Percentiles rank a stretch among this genome's conserved stretches.
phyloP scores from a whole-genome alignment of 75 land plant genomes.

The Cryptomeria japonica region DNA sequence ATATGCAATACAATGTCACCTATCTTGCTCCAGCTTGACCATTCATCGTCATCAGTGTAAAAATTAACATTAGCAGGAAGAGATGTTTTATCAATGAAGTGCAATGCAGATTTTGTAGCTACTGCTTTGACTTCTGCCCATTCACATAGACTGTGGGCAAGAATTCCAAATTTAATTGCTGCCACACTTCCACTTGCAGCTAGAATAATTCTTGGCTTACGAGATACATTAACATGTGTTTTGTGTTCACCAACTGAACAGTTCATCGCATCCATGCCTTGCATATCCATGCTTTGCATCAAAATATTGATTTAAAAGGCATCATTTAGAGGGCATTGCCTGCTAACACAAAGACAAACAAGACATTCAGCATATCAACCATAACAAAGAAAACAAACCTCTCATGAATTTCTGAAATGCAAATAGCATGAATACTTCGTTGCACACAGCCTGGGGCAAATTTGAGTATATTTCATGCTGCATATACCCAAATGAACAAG shows the following conservation, averaged over 20 bases:
- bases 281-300: not conserved
- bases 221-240: not conserved
- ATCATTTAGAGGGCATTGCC: not conserved
- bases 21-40: slow-evolving; percentile 86
- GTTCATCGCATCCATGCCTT: not conserved
- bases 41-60: slow-evolving; percentile 94
- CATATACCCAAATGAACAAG: not conserved
- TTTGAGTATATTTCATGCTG: not conserved
- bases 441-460: not conserved
- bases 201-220: slow-evolving; percentile 75
- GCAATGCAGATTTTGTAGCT: slow-evolving; percentile 77
- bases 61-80: slow-evolving; percentile 67
- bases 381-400: not conserved
- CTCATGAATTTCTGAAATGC: not conserved
- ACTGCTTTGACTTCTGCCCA: slow-evolving; percentile 96
- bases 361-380: not conserved
- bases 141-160: slow-evolving; percentile 72
- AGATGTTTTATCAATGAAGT: slow-evolving; percentile 68
- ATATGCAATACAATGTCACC: slow-evolving; percentile 94
- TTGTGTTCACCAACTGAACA: not conserved
- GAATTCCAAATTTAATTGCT: slow-evolving; percentile 83
- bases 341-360: not conserved
- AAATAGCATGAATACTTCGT: not conserved
- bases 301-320: not conserved
- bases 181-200: slow-evolving; percentile 98